Evolutionary conservation across 331 rosid species (phyloP), one percentile per base, ranked within the genome.

Genomic region (Malus hybrid): DNA sequence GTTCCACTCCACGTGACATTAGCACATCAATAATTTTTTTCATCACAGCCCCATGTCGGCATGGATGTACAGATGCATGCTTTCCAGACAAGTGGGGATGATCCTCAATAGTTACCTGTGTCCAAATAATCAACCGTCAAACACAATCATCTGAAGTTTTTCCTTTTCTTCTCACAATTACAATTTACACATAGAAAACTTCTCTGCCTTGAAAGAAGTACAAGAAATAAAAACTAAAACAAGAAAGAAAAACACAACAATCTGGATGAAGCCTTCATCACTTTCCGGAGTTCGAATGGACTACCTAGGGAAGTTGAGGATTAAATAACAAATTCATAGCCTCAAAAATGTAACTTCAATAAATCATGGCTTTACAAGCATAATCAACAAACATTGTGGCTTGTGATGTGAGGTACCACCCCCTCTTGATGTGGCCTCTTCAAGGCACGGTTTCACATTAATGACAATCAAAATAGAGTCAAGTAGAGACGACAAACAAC

Each of bases 11-110:
- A n/a, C 90, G 97, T 22, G 99, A 90, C 97, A 94, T 89, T 63
- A 92, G 81, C 56, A 94, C 99, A 80, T 94, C 99, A 46, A 94
- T 92, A 71, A 94, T 94, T 79, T 94, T 94, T 85, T 94, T 94
- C 99, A 94, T 94, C 76, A 94, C 97, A 20, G 99, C 97, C 65
- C 99, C 99, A 80, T 94, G 99, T 74, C 88, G 82, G 77, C 99
- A 94, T 67, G 99, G 99, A 86, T 94, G 99, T 54, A 94, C 88
- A 73, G 99, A 94, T 74, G 97, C 99, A 85, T 94, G 99, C 87
- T 93, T 93, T 77, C 97, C 95, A 63, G 96, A 91, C 81, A 93
- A 81, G 87, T 93, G 98, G 74, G 97, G 97, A 80, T 93, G 98
- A 75, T 93, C 95, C 80, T 93, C 98, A 82, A 93, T 91, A 20